Base-by-base conservation (phyloP, 2,329 filamentous ascomycete species). In the Neonectria hederae region DNA sequence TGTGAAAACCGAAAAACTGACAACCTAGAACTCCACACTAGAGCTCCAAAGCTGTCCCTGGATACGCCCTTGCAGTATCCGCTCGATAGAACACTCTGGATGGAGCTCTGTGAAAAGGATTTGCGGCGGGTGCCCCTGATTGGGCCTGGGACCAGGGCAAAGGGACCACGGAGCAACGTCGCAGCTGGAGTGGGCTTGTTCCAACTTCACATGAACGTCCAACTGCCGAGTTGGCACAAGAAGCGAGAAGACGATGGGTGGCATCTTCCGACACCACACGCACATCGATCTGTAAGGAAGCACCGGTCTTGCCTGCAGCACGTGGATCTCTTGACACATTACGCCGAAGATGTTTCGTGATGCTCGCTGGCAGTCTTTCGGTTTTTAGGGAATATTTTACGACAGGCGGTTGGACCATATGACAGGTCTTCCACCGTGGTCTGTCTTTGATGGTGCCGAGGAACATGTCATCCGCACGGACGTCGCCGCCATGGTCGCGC, bases 401-500 rank as follows among this genome's bases (percentile, higher is more conserved):
- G 7, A 52, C 22, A 9, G 26, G 19, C 17, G n/a, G 26, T 51
- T 51, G 26, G 46, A 17, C 62, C 68, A 58, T 67, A 52, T 72
- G 70, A 72, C 69, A 70, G 53, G 70, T 69, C 62, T 66, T 9
- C 57, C 38, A 32, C 38, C 26, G 66, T 72, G 70, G 67, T 42
- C 63, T 62, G 69, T 69, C 49, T 59, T 38, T 32, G 22, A 65
- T 63, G 54, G 57, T 57, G 45, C 63, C 43, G 64, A 64, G 54
- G 67, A 72, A 71, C 70, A 61, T 62, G 63, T 70, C 69, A 71
- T 65, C 65, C 62, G 70, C 70, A 70, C 70, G 70, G 70, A 70
- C 69, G 63, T 67, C 69, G 70, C 70, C 70, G 70, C 62, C 68
- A 60, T 67, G 67, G 62, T 64, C 52, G 63, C 53, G 56, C 63